phyloP scores from a whole-genome alignment of 805 yeast species.

The Candida sakaeoensis region DNA sequence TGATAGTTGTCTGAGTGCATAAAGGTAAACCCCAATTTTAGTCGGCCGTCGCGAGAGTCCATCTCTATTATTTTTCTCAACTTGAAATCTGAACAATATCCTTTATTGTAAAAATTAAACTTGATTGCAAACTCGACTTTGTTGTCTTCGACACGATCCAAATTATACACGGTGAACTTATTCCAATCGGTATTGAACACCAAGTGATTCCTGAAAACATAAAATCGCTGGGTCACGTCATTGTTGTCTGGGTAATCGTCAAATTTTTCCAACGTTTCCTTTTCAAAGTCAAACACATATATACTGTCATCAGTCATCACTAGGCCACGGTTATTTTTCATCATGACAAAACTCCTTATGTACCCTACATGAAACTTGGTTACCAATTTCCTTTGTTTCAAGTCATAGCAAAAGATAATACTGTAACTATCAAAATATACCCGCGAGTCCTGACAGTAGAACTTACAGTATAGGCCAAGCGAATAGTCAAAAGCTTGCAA shows the following conservation, averaged over 20 bases:
- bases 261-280: not conserved
- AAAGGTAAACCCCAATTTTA: slow-evolving; percentile 10
- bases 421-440: too few species aligned
- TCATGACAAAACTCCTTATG: slow-evolving; percentile 1
- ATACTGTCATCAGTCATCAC: slow-evolving; percentile 1
- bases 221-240: slow-evolving; percentile 8
- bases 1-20: not conserved
- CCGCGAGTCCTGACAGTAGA: too few species aligned
- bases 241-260: slow-evolving; percentile 9
- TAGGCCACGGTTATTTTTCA: not conserved
- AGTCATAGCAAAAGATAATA: too few species aligned
- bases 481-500: too few species aligned
- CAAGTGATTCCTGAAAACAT: slow-evolving; percentile 9
- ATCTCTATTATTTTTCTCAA: slow-evolving; percentile 8
- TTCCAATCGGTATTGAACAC: slow-evolving; percentile 5
- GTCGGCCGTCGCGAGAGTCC: slow-evolving; percentile 1
- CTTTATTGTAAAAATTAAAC: slow-evolving; percentile 6
- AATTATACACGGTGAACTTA: slow-evolving; percentile 8
- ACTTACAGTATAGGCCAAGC: too few species aligned
- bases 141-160: slow-evolving; percentile 5
- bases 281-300: not conserved
- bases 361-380: too few species aligned
- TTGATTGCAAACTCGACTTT: slow-evolving; percentile 1
- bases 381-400: too few species aligned
- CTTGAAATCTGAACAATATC: slow-evolving; percentile 9